These are phyloP conservation scores for Geoglossum glabrum DNA, from an alignment of 495 filamentous ascomycete genomes.

Conservation along the genomic window DNA sequence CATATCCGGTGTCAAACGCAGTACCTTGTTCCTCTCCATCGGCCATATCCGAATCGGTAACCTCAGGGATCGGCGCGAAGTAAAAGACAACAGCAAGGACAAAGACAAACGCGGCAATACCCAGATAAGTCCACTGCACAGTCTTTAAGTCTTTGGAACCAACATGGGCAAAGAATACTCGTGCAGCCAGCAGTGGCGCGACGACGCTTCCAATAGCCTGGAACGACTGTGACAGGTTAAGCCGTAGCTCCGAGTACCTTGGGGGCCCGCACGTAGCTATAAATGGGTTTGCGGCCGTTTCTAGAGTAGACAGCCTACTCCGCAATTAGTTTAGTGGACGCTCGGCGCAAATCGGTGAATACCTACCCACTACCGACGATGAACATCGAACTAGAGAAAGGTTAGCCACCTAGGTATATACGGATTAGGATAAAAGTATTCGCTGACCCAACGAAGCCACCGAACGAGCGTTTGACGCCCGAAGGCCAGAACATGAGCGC, in stretches of 20 bases:
- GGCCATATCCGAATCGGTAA: slow-evolving; percentile 57
- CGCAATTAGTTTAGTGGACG: too few species aligned
- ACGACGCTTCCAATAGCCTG: slow-evolving; percentile 45
- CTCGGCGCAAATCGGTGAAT: too few species aligned
- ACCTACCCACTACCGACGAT: slow-evolving; percentile 49
- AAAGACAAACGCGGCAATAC: slow-evolving; percentile 49
- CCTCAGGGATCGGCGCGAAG: slow-evolving; percentile 43
- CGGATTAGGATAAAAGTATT: too few species aligned
- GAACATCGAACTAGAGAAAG: too few species aligned
- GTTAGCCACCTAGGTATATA: too few species aligned
- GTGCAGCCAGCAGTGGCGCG: slow-evolving; percentile 44
- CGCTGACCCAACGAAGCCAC: slow-evolving; percentile 50
- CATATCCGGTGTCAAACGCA: slow-evolving; percentile 16
- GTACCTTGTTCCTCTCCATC: slow-evolving; percentile 26
- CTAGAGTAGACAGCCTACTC: slow-evolving; percentile 49
- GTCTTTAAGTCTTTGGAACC: slow-evolving; percentile 30
- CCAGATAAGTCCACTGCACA: slow-evolving; percentile 61
- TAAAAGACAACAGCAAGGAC: slow-evolving; percentile 43
- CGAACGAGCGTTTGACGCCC: slow-evolving; percentile 38
- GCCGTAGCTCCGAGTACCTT: slow-evolving; percentile 44
- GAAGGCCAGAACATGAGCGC: slow-evolving; percentile 43
- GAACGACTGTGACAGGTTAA: slow-evolving; percentile 46
- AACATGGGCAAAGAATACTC: slow-evolving; percentile 43
- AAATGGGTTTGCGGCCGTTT: slow-evolving; percentile 57
- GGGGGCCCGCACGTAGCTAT: slow-evolving; percentile 50